Evolutionary conservation across 1,284 basidiomycete species (phyloP), one percentile per base, ranked within the genome.

Genomic region (Trametes sp.): DNA sequence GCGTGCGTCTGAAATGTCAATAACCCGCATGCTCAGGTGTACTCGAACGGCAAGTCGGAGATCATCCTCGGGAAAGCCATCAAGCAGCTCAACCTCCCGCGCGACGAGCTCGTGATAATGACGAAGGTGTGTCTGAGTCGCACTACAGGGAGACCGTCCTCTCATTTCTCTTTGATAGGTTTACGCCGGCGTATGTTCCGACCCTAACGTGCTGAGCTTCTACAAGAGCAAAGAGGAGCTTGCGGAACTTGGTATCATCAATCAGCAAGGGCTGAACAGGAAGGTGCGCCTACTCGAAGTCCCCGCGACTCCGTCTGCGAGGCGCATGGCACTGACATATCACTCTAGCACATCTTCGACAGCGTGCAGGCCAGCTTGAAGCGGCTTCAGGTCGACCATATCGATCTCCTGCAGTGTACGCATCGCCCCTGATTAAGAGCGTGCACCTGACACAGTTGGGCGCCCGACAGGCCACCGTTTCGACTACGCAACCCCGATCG

Each of bases 61-160:
- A 73, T 84, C 29, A 85, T 93, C 64, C 81, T 95, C 38, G 93
- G 94, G 6, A 89, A 90, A 67, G 93, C 91, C 1, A 89, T 96
- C 76, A 91, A 89, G 70, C 71, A 89, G 66, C 81, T 86, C 64
- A 76, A 88, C 31, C 80, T 95, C 19, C 90, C 90, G 19, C 84
- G 93, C 10, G 87, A 89, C 24, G 87, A 90, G 68, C 86, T 94
- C 28, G 90, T 94, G 19, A 84, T 94, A 31, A 81, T 94, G 80
- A 93, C 91, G 41, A 94, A 94, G 78, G 87, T 87, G 1, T 8
- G 44, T 13, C 9, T n/a, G 21, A 42, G 21, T 23, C n/a, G n/a
- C n/a, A n/a, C n/a, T n/a, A n/a, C n/a, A n/a, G n/a, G n/a, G n/a
- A n/a, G n/a, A n/a, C n/a, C n/a, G n/a, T 21, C 19, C 11, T 42